Evolutionary conservation across 805 yeast genomes (phyloP).

Genomic region (Candida nemodendra): DNA sequence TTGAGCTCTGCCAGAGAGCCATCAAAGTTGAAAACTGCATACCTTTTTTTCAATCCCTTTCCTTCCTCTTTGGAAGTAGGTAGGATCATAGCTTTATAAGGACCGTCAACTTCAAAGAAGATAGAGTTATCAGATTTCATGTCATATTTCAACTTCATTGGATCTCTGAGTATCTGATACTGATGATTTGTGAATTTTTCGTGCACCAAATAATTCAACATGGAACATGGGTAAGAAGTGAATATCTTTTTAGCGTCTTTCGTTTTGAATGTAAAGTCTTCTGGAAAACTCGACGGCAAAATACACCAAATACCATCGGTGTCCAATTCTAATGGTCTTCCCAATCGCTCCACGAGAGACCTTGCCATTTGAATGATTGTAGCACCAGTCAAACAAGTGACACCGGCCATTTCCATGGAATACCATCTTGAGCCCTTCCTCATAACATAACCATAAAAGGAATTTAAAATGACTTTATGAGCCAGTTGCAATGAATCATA

Average conservation of each 20-base stretch:
- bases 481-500: constrained; percentile 96
- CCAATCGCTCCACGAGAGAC: constrained; percentile 83
- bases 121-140: constrained; percentile 88
- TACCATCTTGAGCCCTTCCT: constrained; percentile 99
- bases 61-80: constrained; percentile 99
- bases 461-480: constrained; percentile 92
- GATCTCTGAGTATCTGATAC: constrained; percentile 82
- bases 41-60: constrained; percentile 91
- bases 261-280: constrained; percentile 67
- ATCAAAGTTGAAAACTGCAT: constrained; percentile 95
- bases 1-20: constrained; percentile 93
- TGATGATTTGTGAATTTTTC: constrained; percentile 90
- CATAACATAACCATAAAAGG: constrained; percentile 98
- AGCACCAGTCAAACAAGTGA: constrained; percentile 97
- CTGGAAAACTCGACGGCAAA: constrained; percentile 90
- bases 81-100: constrained; percentile 93
- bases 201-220: constrained; percentile 93
- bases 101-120: constrained; percentile 98
- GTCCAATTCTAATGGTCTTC: constrained; percentile 93
- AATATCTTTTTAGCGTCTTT: constrained; percentile 75
- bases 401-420: constrained; percentile 99
- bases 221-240: constrained; percentile 91
- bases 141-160: constrained; percentile 63
- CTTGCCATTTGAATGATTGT: constrained; percentile 98
- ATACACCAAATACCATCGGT: constrained; percentile 99